These are phyloP conservation scores for Trichophyton mentagrophytes DNA, from an alignment of 2,329 filamentous ascomycete genomes.

Conservation along the genomic window DNA sequence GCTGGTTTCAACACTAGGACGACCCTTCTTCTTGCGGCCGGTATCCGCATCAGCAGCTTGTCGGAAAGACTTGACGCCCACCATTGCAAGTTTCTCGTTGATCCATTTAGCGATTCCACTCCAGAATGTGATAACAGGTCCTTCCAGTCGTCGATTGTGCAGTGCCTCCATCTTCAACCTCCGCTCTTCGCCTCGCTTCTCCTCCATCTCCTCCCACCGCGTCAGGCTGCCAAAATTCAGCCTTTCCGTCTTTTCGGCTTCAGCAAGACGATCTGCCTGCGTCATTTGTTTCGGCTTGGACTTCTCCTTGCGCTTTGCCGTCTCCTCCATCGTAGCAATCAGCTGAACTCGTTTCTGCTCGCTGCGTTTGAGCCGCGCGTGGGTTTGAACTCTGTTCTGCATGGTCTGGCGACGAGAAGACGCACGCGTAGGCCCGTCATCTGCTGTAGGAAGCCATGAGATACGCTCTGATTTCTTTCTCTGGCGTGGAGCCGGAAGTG, in stretches of 20 bases:
- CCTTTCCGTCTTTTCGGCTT: slow-evolving; percentile 72
- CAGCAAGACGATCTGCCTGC: slow-evolving; percentile 69
- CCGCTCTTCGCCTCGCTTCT: slow-evolving; percentile 71
- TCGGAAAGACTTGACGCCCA: slow-evolving; percentile 49
- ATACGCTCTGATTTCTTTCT: slow-evolving; percentile 61
- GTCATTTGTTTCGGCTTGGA: slow-evolving; percentile 71
- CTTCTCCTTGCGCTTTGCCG: slow-evolving; percentile 53
- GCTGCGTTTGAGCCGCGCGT: slow-evolving; percentile 37
- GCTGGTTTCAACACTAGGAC: background rate
- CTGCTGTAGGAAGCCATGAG: slow-evolving; percentile 54
- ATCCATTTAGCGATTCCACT: slow-evolving; percentile 79
- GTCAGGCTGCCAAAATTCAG: slow-evolving; percentile 82
- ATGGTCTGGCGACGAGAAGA: slow-evolving; percentile 52
- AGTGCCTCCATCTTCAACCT: slow-evolving; percentile 73
- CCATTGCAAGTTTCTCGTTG: slow-evolving; percentile 58
- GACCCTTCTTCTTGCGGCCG: slow-evolving; percentile 7
- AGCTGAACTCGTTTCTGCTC: slow-evolving; percentile 36
- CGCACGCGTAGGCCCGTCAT: slow-evolving; percentile 49
- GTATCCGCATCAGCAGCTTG: slow-evolving; percentile 26
- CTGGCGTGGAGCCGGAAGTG: slow-evolving; percentile 30
- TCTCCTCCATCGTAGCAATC: slow-evolving; percentile 47
- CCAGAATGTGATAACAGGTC: slow-evolving; percentile 83
- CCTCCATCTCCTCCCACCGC: slow-evolving; percentile 87
- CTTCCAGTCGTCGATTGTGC: slow-evolving; percentile 73
- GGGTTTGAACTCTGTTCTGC: slow-evolving; percentile 49